phyloP scores from a whole-genome alignment of 345 rosid species.

The Aquilaria malaccensis region DNA sequence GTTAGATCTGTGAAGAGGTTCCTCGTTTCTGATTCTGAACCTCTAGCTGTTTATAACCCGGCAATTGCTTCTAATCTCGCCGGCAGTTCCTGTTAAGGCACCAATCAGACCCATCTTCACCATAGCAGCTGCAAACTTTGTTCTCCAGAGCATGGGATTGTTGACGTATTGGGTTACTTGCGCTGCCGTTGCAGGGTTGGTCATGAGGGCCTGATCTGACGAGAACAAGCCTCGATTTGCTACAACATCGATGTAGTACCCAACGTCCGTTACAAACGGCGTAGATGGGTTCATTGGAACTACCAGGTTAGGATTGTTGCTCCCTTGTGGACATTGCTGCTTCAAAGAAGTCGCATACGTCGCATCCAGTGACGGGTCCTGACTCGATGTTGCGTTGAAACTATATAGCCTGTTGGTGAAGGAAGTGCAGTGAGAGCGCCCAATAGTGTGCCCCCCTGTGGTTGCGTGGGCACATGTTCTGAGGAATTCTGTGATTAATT shows the following conservation, averaged over 20 bases:
- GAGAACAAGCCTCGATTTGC: constrained; percentile 40
- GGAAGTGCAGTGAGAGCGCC: constrained; percentile 44
- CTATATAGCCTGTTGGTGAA: constrained; percentile 38
- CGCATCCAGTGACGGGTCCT: constrained; percentile 40
- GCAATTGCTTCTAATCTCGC: constrained; percentile 63
- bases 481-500: neutral
- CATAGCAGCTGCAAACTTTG: constrained; percentile 53
- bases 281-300: constrained; percentile 36
- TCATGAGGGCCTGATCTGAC: constrained; percentile 47
- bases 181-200: constrained; percentile 22
- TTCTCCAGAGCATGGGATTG: constrained; percentile 25
- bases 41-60: constrained; percentile 32
- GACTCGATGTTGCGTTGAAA: constrained; percentile 25
- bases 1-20: too few relatives aligned
- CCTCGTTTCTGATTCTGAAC: too few relatives aligned
- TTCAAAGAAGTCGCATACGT: constrained; percentile 39
- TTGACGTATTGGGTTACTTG: constrained; percentile 28
- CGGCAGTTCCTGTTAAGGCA: constrained; percentile 51
- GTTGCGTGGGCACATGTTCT: neutral
- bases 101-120: constrained; percentile 63
- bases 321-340: constrained; percentile 27
- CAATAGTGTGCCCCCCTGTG: constrained; percentile 56
- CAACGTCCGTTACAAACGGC: constrained; percentile 27
- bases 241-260: constrained; percentile 33
- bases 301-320: constrained; percentile 16